These are phyloP conservation scores for Pleurotus tuber-regium DNA, from an alignment of 768 basidiomycete species.

Conservation along the genomic window DNA sequence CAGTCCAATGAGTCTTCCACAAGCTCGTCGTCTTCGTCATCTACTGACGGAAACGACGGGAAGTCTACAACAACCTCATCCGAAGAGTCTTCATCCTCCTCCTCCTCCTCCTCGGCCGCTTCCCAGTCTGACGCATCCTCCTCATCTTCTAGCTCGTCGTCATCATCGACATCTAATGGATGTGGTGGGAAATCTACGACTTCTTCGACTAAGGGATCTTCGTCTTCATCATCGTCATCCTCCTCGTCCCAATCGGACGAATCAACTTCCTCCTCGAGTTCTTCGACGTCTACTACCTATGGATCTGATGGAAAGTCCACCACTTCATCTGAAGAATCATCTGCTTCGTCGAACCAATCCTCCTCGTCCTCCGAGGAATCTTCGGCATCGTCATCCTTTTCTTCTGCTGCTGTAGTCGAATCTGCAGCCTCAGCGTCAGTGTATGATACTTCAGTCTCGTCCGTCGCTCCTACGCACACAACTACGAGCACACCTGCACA, in stretches of 20 bases:
- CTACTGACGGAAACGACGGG: neutral
- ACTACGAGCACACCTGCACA: neutral
- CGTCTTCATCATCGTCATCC: neutral
- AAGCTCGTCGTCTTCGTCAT: neutral
- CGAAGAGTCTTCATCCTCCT: neutral
- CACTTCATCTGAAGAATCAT: neutral
- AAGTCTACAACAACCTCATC: neutral
- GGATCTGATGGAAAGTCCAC: neutral
- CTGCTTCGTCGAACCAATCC: neutral
- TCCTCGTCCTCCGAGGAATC: slow-evolving; percentile 7
- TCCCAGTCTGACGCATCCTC: neutral
- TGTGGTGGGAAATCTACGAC: neutral
- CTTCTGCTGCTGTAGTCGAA: neutral
- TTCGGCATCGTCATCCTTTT: neutral
- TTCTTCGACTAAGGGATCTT: neutral
- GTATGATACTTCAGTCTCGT: neutral
- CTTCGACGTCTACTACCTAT: neutral
- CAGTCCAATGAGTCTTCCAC: neutral
- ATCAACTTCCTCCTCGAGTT: neutral
- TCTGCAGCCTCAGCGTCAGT: neutral
- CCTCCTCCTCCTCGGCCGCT: neutral
- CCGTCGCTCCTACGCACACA: neutral
- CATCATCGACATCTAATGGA: neutral
- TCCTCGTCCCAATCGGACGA: neutral
- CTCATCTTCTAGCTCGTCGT: neutral